Evolutionary conservation across 441 rosid species (phyloP).

Genomic region (Pelargonium australe): DNA sequence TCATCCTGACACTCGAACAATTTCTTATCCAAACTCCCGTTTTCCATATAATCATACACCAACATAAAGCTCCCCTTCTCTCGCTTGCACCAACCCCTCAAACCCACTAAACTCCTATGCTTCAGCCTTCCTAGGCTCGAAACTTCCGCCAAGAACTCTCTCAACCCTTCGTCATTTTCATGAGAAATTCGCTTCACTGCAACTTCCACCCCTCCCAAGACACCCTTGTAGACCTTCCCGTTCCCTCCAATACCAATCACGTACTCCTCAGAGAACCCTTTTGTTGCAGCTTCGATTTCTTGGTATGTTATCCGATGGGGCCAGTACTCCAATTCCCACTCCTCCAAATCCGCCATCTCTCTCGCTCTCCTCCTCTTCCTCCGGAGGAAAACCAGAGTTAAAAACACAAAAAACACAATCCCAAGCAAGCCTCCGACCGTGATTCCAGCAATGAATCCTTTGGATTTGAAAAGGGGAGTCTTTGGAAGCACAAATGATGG

Average conservation of each 20-base stretch:
- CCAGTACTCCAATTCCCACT: conserved; percentile 91
- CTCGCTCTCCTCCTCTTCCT: conserved; percentile 33
- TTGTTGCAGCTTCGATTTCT: conserved; percentile 54
- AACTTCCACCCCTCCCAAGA: conserved; percentile 45
- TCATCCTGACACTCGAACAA: conserved; percentile 35
- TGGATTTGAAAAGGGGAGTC: conserved; percentile 32
- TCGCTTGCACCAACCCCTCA: conserved; percentile 78
- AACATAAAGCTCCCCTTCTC: conserved; percentile 60
- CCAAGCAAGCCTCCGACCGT: conserved; percentile 33
- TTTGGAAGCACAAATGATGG: conserved; percentile 61
- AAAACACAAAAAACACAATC: conserved; percentile 26
- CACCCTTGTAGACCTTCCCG: conserved; percentile 70
- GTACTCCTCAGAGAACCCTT: conserved; percentile 49
- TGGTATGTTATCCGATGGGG: conserved; percentile 53
- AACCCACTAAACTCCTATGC: conserved; percentile 54
- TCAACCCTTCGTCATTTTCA: conserved; percentile 50
- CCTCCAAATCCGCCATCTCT: conserved; percentile 56
- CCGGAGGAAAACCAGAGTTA: conserved; percentile 26
- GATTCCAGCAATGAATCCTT: conserved; percentile 52
- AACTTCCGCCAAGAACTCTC: conserved; percentile 62
- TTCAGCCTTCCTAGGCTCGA: conserved; percentile 65
- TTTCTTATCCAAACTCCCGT: conserved; percentile 59
- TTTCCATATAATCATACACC: conserved; percentile 75
- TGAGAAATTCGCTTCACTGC: conserved; percentile 67
- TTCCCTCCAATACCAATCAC: conserved; percentile 70